Percentiles rank a stretch among this genome's conserved stretches.
Evolutionary conservation across 169 alveolate genomes (phyloP).

Genomic region (Plasmodium gonderi): DNA sequence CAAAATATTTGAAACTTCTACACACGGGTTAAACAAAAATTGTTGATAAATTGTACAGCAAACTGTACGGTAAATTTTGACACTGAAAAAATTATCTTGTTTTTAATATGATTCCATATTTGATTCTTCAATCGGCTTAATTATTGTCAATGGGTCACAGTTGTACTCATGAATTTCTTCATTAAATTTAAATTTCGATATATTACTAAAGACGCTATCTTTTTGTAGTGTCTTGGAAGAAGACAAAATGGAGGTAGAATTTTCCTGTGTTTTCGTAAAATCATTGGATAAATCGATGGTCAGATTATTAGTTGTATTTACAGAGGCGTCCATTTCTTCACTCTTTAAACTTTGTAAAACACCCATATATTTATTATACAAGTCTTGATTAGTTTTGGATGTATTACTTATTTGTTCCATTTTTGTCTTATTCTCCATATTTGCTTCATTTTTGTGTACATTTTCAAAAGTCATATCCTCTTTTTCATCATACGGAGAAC

Average conservation of each 20-base stretch:
- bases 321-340: constrained; percentile 71
- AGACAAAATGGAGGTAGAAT: constrained; percentile 65
- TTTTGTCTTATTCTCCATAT: background rate
- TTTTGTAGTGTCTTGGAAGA: constrained; percentile 53
- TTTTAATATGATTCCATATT: constrained; percentile 13
- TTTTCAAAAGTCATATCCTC: background rate
- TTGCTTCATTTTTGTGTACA: constrained; percentile 1
- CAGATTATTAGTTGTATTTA: constrained; percentile 29
- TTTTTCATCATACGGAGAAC: background rate
- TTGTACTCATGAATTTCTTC: constrained; percentile 49
- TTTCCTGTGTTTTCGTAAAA: constrained; percentile 55
- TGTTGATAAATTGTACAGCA: background rate
- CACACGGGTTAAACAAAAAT: background rate
- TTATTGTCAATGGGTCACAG: constrained; percentile 54
- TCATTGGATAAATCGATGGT: constrained; percentile 68
- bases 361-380: constrained; percentile 64
- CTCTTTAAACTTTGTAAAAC: constrained; percentile 64
- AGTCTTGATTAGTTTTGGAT: constrained; percentile 15
- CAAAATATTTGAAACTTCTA: background rate
- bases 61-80: background rate
- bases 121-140: constrained; percentile 65
- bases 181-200: constrained; percentile 54
- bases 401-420: background rate
- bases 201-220: constrained; percentile 60
- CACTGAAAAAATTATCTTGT: background rate